Evolutionary conservation across 2,329 filamentous ascomycete genomes (phyloP).

Genomic region (Acephala macrosclerotiorum): DNA sequence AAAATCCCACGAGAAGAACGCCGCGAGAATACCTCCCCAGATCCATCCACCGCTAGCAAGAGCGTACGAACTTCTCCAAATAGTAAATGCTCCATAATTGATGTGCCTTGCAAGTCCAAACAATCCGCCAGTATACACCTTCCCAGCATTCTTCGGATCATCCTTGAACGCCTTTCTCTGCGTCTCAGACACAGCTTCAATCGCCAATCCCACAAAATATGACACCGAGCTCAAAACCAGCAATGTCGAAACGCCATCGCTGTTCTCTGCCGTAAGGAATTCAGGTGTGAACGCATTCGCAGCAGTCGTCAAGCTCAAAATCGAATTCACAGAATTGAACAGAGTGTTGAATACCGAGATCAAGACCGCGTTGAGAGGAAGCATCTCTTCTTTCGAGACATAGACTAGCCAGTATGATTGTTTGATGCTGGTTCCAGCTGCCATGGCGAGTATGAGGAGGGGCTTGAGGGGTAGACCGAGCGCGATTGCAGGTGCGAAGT

Average conservation of each 20-base stretch:
- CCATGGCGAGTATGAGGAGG: constrained; percentile 45
- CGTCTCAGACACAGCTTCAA: constrained; percentile 63
- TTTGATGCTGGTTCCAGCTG: constrained; percentile 50
- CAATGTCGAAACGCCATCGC: not conserved
- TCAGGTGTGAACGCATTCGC: constrained; percentile 50
- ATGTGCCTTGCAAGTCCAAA: constrained; percentile 58
- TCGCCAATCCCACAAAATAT: not conserved
- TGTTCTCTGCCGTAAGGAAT: not conserved
- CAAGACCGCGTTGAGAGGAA: constrained; percentile 48
- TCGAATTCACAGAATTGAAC: constrained; percentile 61
- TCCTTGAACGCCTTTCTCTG: constrained; percentile 62
- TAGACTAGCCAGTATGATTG: constrained; percentile 61
- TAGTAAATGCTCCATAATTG: constrained; percentile 60
- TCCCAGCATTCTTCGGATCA: constrained; percentile 58
- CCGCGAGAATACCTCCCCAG: constrained; percentile 49
- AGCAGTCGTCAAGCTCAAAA: constrained; percentile 58
- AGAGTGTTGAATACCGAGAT: constrained; percentile 61
- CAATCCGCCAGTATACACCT: constrained; percentile 56
- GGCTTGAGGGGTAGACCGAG: constrained; percentile 57
- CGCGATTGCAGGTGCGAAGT: constrained; percentile 49
- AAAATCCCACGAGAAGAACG: constrained; percentile 55
- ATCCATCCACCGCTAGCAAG: constrained; percentile 55
- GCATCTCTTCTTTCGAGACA: constrained; percentile 59
- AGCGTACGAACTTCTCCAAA: constrained; percentile 59
- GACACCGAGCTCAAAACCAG: not conserved